Percentiles rank a stretch among this genome's conserved stretches.
These are phyloP conservation scores for Vigna hirtella DNA, from an alignment of 306 rosid species.

Conservation along the genomic window DNA sequence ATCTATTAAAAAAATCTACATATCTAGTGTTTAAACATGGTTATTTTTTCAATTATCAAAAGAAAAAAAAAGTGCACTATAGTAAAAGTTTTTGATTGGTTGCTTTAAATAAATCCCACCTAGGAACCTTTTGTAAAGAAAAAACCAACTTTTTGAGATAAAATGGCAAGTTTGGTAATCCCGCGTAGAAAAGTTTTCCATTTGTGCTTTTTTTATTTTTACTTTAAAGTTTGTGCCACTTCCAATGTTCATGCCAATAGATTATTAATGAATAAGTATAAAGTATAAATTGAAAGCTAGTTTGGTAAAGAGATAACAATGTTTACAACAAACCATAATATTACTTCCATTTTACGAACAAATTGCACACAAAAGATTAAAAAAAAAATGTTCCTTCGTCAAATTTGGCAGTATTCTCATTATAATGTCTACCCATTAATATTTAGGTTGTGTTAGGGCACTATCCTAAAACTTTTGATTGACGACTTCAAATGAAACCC, in stretches of 20 bases:
- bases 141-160: constrained; percentile 23
- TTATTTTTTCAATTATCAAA: no score
- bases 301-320: constrained; percentile 26
- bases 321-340: neutral
- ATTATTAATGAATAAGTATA: neutral
- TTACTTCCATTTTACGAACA: constrained; percentile 13
- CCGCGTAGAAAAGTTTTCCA: neutral
- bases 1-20: no score
- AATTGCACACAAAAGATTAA: constrained; percentile 22
- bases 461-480: constrained; percentile 31
- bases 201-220: neutral
- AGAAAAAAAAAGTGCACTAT: neutral
- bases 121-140: constrained; percentile 24
- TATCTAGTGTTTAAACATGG: no score
- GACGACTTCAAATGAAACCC: constrained; percentile 32
- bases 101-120: constrained; percentile 33
- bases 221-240: constrained; percentile 21
- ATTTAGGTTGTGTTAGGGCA: no score
- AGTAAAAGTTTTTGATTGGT: constrained; percentile 39
- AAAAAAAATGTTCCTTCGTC: neutral
- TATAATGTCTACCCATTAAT: constrained; percentile 40
- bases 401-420: constrained; percentile 12
- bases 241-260: constrained; percentile 14
- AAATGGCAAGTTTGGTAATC: constrained; percentile 28
- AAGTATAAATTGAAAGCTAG: constrained; percentile 6